A percentile compares a stretch with the other conserved stretches of the same genome.
Conservation (phyloP, 2,329 filamentous ascomycete genomes). For the Aspergillus costaricaensis region DNA sequence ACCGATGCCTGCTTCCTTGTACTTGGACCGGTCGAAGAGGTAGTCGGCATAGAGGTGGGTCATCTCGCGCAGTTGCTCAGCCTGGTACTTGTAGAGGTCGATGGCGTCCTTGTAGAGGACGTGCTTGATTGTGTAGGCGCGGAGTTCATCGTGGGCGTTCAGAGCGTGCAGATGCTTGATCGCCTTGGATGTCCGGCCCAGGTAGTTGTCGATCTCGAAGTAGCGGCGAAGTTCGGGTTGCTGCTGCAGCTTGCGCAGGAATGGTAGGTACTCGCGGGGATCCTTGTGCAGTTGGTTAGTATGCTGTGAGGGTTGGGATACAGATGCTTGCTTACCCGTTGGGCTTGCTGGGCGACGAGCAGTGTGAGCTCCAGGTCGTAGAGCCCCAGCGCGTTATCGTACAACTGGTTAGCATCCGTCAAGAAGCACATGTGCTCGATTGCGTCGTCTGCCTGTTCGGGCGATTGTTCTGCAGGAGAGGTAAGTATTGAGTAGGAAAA, state of each 20-base stretch:
- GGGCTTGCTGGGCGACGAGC: slow-evolving; percentile 90
- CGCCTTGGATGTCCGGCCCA: slow-evolving; percentile 75
- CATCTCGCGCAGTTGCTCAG: slow-evolving; percentile 64
- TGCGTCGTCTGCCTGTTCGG: slow-evolving; percentile 77
- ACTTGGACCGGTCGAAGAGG: slow-evolving; percentile 72
- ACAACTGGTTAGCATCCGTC: slow-evolving; percentile 87
- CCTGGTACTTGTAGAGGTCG: slow-evolving; percentile 80
- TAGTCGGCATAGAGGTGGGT: slow-evolving; percentile 78
- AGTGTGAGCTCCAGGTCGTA: slow-evolving; percentile 90
- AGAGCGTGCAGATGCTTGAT: slow-evolving; percentile 73
- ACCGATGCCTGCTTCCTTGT: slow-evolving; percentile 79
- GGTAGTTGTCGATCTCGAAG: slow-evolving; percentile 86
- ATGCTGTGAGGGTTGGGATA: neutral
- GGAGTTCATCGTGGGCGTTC: slow-evolving; percentile 74
- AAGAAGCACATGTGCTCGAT: slow-evolving; percentile 98
- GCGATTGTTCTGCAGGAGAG: slow-evolving; percentile 55
- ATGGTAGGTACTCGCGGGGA: slow-evolving; percentile 91
- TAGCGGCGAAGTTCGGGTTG: slow-evolving; percentile 69
- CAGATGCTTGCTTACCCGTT: slow-evolving; percentile 58
- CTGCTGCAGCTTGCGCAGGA: slow-evolving; percentile 82
- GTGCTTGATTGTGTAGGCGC: slow-evolving; percentile 76
- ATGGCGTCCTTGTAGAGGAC: slow-evolving; percentile 76
- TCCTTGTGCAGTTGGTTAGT: slow-evolving; percentile 55
- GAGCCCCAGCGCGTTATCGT: slow-evolving; percentile 83
- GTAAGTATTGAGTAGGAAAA: slow-evolving; percentile 18